phyloP scores from a whole-genome alignment of 2,329 filamentous ascomycete species.

The Penicillium thymicola region DNA sequence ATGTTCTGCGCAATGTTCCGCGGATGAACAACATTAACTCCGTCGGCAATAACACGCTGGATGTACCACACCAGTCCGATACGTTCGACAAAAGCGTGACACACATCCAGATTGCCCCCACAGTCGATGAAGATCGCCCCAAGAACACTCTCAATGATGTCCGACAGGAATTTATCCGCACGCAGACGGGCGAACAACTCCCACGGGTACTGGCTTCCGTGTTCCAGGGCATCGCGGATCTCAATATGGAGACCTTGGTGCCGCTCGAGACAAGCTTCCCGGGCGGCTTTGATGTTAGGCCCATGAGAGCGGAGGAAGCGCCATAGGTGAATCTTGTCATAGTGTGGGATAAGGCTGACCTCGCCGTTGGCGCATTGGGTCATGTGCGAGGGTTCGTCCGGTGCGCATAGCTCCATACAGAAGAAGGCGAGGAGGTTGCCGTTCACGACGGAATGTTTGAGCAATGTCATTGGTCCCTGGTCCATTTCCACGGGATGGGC shows the following conservation, averaged over 20 bases:
- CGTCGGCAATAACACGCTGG: conserved; percentile 55
- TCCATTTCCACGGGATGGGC: conserved; percentile 39
- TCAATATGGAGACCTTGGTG: conserved; percentile 46
- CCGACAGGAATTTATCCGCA: conserved; percentile 75
- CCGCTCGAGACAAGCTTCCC: conserved; percentile 38
- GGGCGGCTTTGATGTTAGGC: conserved; percentile 11
- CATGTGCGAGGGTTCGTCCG: conserved; percentile 8
- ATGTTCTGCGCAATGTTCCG: conserved; percentile 67
- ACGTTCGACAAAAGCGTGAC: conserved; percentile 57
- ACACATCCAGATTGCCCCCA: conserved; percentile 57
- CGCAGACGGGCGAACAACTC: conserved; percentile 61
- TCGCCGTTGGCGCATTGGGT: conserved; percentile 12
- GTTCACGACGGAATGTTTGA: conserved; percentile 76
- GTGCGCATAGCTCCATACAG: conserved; percentile 54
- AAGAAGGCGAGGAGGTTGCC: conserved; percentile 75
- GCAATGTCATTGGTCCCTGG: conserved; percentile 67
- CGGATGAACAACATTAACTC: conserved; percentile 57
- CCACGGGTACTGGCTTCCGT: conserved; percentile 69
- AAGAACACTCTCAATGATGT: conserved; percentile 75
- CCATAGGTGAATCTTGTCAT: conserved; percentile 56
- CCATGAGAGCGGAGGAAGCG: conserved; percentile 59
- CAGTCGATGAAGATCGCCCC: conserved; percentile 84
- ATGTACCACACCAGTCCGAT: conserved; percentile 66
- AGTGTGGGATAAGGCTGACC: conserved; percentile 21
- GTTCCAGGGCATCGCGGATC: conserved; percentile 52